Evolutionary conservation across 228 moss, liverwort and hornwort species (phyloP).

Genomic region (Sphagnum magellanicum): DNA sequence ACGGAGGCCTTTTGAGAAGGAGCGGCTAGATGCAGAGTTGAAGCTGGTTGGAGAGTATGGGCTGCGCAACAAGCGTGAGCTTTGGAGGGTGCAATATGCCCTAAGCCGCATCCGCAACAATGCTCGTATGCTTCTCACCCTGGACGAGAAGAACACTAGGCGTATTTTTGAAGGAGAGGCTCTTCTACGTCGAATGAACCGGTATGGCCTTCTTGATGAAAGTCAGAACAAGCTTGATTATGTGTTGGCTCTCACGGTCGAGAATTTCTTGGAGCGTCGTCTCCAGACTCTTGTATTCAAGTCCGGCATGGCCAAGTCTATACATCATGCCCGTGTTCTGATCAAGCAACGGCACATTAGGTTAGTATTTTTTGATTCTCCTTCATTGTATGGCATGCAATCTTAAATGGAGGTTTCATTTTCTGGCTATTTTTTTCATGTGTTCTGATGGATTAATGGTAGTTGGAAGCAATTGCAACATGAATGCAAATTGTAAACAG

Average conservation of each 20-base stretch:
- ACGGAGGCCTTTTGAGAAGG: conserved; percentile 87
- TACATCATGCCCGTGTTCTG: conserved; percentile 85
- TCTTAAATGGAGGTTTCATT: too few relatives aligned
- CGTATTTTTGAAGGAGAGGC: conserved; percentile 55
- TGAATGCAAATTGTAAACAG: too few relatives aligned
- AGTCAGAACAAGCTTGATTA: conserved; percentile 49
- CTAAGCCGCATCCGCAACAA: conserved; percentile 50
- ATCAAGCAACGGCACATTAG: conserved; percentile 95
- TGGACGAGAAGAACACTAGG: conserved; percentile 46
- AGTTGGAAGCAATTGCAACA: too few relatives aligned
- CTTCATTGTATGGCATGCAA: too few relatives aligned
- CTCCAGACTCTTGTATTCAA: conserved; percentile 89
- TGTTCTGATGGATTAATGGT: too few relatives aligned
- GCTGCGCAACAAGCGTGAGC: conserved; percentile 43
- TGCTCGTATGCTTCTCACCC: conserved; percentile 28
- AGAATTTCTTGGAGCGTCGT: conserved; percentile 57
- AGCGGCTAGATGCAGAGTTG: conserved; percentile 66
- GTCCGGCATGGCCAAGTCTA: conserved; percentile 93
- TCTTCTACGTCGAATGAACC: conserved; percentile 38
- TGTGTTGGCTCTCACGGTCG: conserved; percentile 37
- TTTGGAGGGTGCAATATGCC: conserved; percentile 55
- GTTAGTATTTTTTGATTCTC: conserved; percentile 5
- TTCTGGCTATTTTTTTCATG: too few relatives aligned
- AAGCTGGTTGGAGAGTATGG: conserved; percentile 54
- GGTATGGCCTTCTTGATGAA: conserved; percentile 40